Conservation (phyloP, 768 basidiomycete genomes). For the Phanerochaete sordida region DNA sequence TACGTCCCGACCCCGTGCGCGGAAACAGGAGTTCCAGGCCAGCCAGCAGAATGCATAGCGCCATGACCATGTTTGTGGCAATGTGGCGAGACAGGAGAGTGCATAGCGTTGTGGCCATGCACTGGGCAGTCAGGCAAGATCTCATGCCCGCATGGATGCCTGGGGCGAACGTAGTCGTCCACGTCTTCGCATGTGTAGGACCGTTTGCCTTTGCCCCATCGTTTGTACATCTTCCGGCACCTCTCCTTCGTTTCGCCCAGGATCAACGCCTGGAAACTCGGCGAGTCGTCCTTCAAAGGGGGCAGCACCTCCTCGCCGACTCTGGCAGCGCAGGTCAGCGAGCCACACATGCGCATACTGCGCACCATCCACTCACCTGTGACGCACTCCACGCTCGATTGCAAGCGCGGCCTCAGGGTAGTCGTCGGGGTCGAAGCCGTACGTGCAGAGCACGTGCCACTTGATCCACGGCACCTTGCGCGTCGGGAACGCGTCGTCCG, state of each 20-base stretch:
- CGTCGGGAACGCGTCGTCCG: neutral
- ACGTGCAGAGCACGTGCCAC: neutral
- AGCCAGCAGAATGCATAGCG: neutral
- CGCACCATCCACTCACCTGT: too few species aligned
- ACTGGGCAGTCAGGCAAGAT: too few species aligned
- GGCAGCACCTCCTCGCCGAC: too few species aligned
- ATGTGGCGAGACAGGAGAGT: too few species aligned
- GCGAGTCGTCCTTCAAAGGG: neutral
- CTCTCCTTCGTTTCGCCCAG: neutral
- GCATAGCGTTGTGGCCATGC: too few species aligned
- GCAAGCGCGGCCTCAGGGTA: neutral
- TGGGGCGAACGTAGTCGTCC: neutral
- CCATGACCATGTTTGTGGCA: too few species aligned
- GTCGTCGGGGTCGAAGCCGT: neutral
- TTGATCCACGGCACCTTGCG: neutral
- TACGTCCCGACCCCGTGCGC: neutral
- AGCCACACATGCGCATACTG: too few species aligned
- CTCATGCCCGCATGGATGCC: neutral
- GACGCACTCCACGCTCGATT: neutral
- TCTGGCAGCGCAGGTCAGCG: neutral
- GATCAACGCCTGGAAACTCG: neutral
- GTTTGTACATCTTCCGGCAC: neutral
- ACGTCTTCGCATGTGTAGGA: neutral
- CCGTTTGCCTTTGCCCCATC: neutral
- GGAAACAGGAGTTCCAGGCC: neutral